Percentiles rank a stretch among this genome's conserved stretches.
phyloP scores from a whole-genome alignment of 2,329 filamentous ascomycete genomes.

The Apiospora pterosperma region DNA sequence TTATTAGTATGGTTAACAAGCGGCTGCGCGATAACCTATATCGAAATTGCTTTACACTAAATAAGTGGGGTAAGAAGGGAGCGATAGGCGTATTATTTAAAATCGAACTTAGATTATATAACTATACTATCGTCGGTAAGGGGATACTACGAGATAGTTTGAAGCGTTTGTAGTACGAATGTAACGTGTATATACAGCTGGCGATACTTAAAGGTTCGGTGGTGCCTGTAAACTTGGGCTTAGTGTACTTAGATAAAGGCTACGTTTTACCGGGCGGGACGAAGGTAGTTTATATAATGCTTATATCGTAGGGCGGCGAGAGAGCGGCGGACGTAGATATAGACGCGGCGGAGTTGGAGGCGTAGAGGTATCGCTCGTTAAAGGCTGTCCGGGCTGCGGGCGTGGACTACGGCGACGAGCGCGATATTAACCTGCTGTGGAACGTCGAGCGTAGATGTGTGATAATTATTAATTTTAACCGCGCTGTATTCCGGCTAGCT shows the following conservation, averaged over 20 bases:
- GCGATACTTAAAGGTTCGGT: constrained; percentile 16
- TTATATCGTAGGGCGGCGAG: constrained; percentile 21
- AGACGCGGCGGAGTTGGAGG: constrained; percentile 1
- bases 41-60: neutral
- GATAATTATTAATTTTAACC: constrained; percentile 7
- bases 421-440: constrained; percentile 16
- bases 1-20: neutral
- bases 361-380: constrained; percentile 11
- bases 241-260: constrained; percentile 6
- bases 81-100: constrained; percentile 7
- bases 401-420: constrained; percentile 16
- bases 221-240: constrained; percentile 16
- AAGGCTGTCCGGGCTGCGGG: constrained; percentile 12
- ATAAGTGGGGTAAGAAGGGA: neutral
- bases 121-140: constrained; percentile 19
- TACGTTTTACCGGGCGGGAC: constrained; percentile 15
- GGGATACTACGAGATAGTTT: constrained; percentile 10
- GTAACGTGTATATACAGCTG: constrained; percentile 14
- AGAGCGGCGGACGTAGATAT: neutral
- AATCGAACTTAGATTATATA: constrained; percentile 14
- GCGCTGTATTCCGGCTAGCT: neutral
- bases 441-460: constrained; percentile 17
- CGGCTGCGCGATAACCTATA: neutral
- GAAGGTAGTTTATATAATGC: constrained; percentile 10
- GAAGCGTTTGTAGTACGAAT: constrained; percentile 13